A percentile compares a stretch with the other conserved stretches of the same genome.
These are phyloP conservation scores for Jamesozyma jinghongensis DNA, from an alignment of 805 yeast genomes.

Conservation along the genomic window DNA sequence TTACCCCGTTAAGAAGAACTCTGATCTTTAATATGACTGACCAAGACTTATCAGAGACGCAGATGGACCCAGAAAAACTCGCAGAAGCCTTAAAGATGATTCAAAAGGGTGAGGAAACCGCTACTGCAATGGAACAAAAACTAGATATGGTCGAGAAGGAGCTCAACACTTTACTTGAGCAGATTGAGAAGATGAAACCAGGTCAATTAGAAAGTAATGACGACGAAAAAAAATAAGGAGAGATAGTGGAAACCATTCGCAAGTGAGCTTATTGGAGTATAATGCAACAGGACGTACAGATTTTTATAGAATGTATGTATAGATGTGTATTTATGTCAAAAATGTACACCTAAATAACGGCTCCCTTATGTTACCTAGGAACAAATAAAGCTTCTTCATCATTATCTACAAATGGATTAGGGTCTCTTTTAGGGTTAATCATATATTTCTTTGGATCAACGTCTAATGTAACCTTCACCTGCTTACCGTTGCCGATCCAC, in stretches of 20 bases:
- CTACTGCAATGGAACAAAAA: conserved; percentile 41
- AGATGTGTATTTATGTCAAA: neutral
- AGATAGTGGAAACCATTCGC: too few relatives aligned
- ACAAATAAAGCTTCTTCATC: conserved; percentile 38
- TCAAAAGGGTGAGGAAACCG: conserved; percentile 57
- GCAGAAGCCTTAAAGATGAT: conserved; percentile 53
- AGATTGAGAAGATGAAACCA: conserved; percentile 1
- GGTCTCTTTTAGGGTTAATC: conserved; percentile 60
- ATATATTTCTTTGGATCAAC: conserved; percentile 33
- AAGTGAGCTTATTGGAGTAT: too few relatives aligned
- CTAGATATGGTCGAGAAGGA: conserved; percentile 49
- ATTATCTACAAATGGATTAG: conserved; percentile 59
- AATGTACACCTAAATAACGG: neutral
- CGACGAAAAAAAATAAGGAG: neutral
- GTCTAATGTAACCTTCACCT: conserved; percentile 55
- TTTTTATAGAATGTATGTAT: neutral
- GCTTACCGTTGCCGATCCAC: conserved; percentile 82
- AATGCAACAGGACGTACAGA: too few relatives aligned
- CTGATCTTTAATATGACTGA: neutral
- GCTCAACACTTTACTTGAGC: conserved; percentile 27
- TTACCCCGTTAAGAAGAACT: too few relatives aligned
- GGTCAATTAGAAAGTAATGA: neutral
- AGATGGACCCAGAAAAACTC: conserved; percentile 59
- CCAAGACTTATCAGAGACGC: neutral
- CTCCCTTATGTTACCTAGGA: conserved; percentile 1